Percentiles rank a stretch among this genome's conserved stretches.
These are phyloP conservation scores for Elsinoe ampelina DNA, from an alignment of 2,329 filamentous ascomycete genomes.

Conservation along the genomic window DNA sequence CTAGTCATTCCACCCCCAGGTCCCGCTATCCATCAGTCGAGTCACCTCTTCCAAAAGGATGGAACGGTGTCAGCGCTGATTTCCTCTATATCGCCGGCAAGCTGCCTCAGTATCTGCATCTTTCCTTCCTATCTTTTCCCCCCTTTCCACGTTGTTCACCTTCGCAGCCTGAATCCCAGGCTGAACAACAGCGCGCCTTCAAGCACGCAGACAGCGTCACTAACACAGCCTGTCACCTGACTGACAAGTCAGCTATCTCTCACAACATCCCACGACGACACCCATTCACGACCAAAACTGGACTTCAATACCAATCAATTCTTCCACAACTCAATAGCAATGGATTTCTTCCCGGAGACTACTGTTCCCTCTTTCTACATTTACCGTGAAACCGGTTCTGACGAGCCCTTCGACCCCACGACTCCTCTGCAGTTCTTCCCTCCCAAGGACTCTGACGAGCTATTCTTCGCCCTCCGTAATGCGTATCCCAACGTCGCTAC, in stretches of 20 bases:
- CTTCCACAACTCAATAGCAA: constrained; percentile 13
- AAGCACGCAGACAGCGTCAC: not conserved
- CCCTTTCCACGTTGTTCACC: not conserved
- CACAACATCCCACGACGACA: not conserved
- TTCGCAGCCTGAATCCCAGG: not conserved
- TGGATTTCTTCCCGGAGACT: constrained; percentile 13
- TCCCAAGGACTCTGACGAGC: constrained; percentile 31
- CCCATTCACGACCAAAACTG: not conserved
- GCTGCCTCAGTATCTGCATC: not conserved
- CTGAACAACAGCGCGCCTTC: not conserved
- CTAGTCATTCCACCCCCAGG: not conserved
- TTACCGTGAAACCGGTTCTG: constrained; percentile 25
- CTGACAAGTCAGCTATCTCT: not conserved
- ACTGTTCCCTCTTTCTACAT: constrained; percentile 24
- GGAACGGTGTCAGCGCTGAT: not conserved
- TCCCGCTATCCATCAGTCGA: not conserved
- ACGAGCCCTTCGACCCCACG: constrained; percentile 26
- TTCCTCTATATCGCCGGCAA: not conserved
- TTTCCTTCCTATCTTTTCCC: not conserved
- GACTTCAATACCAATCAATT: not conserved
- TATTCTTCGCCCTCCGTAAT: constrained; percentile 29
- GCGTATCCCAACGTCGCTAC: constrained; percentile 28
- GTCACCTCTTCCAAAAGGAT: not conserved
- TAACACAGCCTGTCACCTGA: not conserved
- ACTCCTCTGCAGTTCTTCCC: constrained; percentile 29